Evolutionary conservation across 331 rosid species (phyloP).

Genomic region (Acacia concinna): DNA sequence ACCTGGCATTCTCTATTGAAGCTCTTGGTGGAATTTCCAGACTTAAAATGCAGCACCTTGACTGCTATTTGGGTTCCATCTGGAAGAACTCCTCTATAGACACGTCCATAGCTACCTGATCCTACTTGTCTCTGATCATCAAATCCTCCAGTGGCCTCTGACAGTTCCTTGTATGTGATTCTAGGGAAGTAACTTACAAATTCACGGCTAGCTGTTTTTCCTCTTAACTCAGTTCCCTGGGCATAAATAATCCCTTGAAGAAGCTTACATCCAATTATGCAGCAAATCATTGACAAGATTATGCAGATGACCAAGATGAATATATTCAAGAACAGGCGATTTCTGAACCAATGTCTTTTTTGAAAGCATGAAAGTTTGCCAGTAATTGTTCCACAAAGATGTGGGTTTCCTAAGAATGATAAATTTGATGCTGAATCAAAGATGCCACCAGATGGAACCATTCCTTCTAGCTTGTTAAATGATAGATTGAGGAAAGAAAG

Average conservation of each 20-base stretch:
- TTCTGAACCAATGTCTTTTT: slow-evolving; percentile 35
- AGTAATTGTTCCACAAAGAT: slow-evolving; percentile 47
- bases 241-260: slow-evolving; percentile 36
- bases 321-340: slow-evolving; percentile 32
- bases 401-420: slow-evolving; percentile 53
- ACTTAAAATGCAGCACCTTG: slow-evolving; percentile 59
- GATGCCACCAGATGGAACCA: slow-evolving; percentile 60
- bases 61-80: slow-evolving; percentile 60
- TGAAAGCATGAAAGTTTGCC: slow-evolving; percentile 37
- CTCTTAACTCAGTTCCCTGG: slow-evolving; percentile 13
- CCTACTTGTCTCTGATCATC: slow-evolving; percentile 57
- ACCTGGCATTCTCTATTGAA: slow-evolving; percentile 71
- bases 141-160: slow-evolving; percentile 66
- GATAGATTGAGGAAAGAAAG: slow-evolving; percentile 58
- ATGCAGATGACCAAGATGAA: slow-evolving; percentile 43
- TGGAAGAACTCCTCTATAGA: slow-evolving; percentile 56
- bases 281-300: slow-evolving; percentile 48
- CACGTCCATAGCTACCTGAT: slow-evolving; percentile 64
- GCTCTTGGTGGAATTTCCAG: slow-evolving; percentile 64
- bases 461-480: slow-evolving; percentile 57
- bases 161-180: slow-evolving; percentile 57
- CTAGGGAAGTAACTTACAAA: slow-evolving; percentile 53
- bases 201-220: slow-evolving; percentile 44
- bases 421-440: slow-evolving; percentile 43
- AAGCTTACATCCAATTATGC: slow-evolving; percentile 42